Evolutionary conservation across 305 asterid species (phyloP), one percentile per base, ranked within the genome.

Genomic region (Fraxinus sp.): DNA sequence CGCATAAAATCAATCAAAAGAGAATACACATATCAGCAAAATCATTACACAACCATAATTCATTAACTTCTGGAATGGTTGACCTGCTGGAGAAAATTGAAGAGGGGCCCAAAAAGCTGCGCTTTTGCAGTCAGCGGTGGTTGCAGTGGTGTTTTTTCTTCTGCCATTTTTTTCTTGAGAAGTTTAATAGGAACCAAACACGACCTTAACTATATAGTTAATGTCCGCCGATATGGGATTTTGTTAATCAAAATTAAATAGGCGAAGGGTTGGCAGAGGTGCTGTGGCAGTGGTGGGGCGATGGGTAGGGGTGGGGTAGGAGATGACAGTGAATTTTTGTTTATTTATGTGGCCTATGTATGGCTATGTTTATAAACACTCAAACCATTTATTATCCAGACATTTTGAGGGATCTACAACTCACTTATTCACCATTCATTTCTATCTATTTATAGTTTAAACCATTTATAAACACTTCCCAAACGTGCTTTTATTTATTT

Each of bases 71-170:
- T 55, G 24, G 24, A 55, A 7, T 55, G 66, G 66, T n/a, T 55
- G 66, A 92, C 98, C 95, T 91, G 87, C 80, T 92, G 93, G 77
- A 92, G 95, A 84, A 93, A 93, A 89, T 43, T 78, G 10, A 94
- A 92, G 66, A 93, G 94, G 94, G 92, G 88, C 79, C 92, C 93
- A 82, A 93, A 93, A 36, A 93, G 93, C 84, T 90, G 93, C 66
- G 90, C 91, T 49, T 93, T 94, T 33, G 94, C 87, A 5, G 85
- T 86, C 7, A 88, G 85, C 75, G 84, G 85, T 46, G 89, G 20
- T 74, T 82, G 26, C 64, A 82, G 70, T 59, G 70, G 26, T 57
- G 68, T 18, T 57, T 57, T 52, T 18, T 57, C 68, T 18, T 55
- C 66, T 55, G 66, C 26, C 66, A 55, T 55, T n/a, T 57, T 52